Base-by-base conservation (phyloP, 2,329 filamentous ascomycete species). In the Penicillium brasilianum region DNA sequence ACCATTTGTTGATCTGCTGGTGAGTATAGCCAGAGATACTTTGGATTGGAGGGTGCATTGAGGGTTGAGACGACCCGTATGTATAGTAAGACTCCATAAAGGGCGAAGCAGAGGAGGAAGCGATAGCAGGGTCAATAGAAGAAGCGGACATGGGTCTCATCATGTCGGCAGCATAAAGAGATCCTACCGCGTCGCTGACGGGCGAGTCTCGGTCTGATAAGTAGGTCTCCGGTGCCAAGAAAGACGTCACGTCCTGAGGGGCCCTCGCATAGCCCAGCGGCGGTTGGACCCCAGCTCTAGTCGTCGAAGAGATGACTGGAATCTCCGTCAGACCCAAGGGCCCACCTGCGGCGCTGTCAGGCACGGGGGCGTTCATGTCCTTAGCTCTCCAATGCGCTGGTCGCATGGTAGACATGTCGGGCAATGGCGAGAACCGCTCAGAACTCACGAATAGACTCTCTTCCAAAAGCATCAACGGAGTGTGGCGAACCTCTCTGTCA, bases 1-100 rank as follows among this genome's bases (percentile, higher is more conserved):
- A 69, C 64, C 65, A 68, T 55, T 64, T 62, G 20, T 66, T 55
- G 36, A 70, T 68, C 41, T 69, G 60, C 48, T 69, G 63, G 0
- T 63, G 22, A 6, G 58, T 65, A 11, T 65, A 69, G 9, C 65
- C 63, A 10, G 58, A 63, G 10, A 57, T 18, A 10, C 10, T 48
- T 37, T 58, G 58, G 1, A 58, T 25, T 1, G 56, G 56, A 4
- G 41, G 16, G 10, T 25, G 44, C n/a, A 59, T 52, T 1, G 51
- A 16, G 2, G 48, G n/a, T 3, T 56, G 56, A 2, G 55, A 32
- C 18, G 59, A 39, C 1, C 36, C 56, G 13, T 57, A 62, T 16
- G 37, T 43, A 34, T 62, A 66, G 30, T 64, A 70, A 4, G 59
- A 32, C 50, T 61, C 60, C 41, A 70, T 62, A 37, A 64, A 68